Conservation (phyloP, 2,329 filamentous ascomycete genomes). For the Colletotrichum sp. region DNA sequence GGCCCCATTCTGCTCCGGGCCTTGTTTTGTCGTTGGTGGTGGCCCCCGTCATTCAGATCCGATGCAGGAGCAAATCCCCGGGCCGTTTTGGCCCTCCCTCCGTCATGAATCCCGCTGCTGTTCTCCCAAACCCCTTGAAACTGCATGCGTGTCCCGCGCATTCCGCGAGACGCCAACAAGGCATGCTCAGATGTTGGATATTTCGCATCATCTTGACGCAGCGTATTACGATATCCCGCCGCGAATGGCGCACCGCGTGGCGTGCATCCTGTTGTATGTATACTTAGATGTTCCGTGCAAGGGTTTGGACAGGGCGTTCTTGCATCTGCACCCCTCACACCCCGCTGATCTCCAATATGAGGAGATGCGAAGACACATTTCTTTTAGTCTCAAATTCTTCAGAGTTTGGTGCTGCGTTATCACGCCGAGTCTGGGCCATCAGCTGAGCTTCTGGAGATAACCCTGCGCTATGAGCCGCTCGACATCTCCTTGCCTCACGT, state of each 20-base stretch:
- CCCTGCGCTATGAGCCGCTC: slow-evolving; percentile 93
- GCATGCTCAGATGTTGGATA: not conserved
- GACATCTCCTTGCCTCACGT: slow-evolving; percentile 93
- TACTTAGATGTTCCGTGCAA: not conserved
- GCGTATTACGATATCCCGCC: not conserved
- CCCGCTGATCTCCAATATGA: not conserved
- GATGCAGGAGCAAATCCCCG: not conserved
- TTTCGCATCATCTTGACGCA: slow-evolving; percentile 1
- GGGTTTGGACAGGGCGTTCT: not conserved
- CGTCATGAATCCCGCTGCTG: not conserved
- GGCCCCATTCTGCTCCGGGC: not conserved
- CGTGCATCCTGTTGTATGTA: not conserved
- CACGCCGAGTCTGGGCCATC: slow-evolving; percentile 36
- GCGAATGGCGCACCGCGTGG: not conserved
- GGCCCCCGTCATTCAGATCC: not conserved
- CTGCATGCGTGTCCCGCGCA: not conserved
- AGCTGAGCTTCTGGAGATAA: slow-evolving; percentile 89
- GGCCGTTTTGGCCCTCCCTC: not conserved
- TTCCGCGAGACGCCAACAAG: not conserved
- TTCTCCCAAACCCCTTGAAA: slow-evolving; percentile 1
- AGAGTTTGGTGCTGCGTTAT: not conserved
- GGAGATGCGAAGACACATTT: not conserved
- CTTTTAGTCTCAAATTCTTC: not conserved
- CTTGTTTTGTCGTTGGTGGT: not conserved
- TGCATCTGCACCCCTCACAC: not conserved